Base-by-base conservation (phyloP, 257 asterid genomes). In the Petunia axillaris region DNA sequence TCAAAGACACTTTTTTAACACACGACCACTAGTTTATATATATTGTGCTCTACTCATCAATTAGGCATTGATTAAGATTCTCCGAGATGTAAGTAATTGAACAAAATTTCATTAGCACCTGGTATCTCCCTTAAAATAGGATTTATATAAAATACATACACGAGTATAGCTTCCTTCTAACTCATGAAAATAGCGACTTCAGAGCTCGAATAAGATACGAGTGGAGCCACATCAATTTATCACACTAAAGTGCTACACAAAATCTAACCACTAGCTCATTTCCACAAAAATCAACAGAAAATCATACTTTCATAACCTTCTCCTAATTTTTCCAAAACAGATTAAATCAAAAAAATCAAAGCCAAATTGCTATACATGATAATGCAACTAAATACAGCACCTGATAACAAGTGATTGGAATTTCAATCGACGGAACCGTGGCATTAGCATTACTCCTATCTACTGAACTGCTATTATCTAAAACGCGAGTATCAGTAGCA, bases 331-430 rank as follows among this genome's bases (percentile, higher is more conserved):
- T 7, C 53, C 8, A 11, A 71, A 35, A 71, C 58, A 71, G n/a
- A 48, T 10, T 46, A 4, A 46, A 46, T 0, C 52, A 46, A 35
- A 38, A 13, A 35, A 50, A 37, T 35, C 36, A 36, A 73, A 73
- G 62, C 13, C 78, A 50, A 48, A 35, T 73, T 50, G 63, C 76
- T 40, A 66, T 8, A 75, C 58, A 36, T 11, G 50, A 11, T 46
- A 15, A 79, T 43, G 55, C 78, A 13, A 50, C 78, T 71, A 73
- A 36, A 35, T 64, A 64, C 55, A 58, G 36, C 38, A 92, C 98
- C 98, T 93, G 97, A 83, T 92, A 95, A 90, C 99, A 93, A 63
- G 97, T 90, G 91, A 91, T 95, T 35, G 97, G 99, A 84, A 95
- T 90, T 86, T 95, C 96, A 11, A 91, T 84, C 16, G 81, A 80